Percentiles rank a stretch among this genome's conserved stretches.
Conservation (phyloP, 1,284 basidiomycete genomes). For the Tilletia caries region DNA sequence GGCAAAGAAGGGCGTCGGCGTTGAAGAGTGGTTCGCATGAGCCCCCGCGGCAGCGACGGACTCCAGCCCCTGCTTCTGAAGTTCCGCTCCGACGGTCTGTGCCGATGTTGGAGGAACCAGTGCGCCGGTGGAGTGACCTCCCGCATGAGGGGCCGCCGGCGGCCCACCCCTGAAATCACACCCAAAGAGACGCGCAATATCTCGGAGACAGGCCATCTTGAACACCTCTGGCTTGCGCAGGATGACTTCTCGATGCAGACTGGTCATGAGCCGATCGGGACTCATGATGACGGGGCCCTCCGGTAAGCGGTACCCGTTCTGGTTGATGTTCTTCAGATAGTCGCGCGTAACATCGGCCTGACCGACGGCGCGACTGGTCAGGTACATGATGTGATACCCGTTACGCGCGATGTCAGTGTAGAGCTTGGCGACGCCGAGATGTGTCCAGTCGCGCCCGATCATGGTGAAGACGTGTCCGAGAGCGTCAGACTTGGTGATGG, state of each 20-base stretch:
- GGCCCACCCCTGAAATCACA: conserved; percentile 48
- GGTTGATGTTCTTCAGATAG: conserved; percentile 90
- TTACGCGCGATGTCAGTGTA: conserved; percentile 94
- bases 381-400: conserved; percentile 97
- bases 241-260: conserved; percentile 70
- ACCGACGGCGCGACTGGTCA: conserved; percentile 94
- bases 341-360: conserved; percentile 96
- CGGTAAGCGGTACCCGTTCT: conserved; percentile 90
- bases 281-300: conserved; percentile 99
- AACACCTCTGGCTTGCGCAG: conserved; percentile 92
- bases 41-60: neutral
- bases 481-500: conserved; percentile 91
- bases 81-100: conserved; percentile 11
- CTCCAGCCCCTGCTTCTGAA: neutral
- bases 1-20: conserved; percentile 75
- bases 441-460: conserved; percentile 99
- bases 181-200: conserved; percentile 90
- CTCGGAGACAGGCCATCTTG: conserved; percentile 98
- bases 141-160: neutral
- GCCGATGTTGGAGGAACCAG: conserved; percentile 7
- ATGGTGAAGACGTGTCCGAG: conserved; percentile 96
- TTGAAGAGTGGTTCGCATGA: conserved; percentile 1
- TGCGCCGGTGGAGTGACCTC: neutral
- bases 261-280: conserved; percentile 90
- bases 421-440: conserved; percentile 92